Evolutionary conservation across 2,329 filamentous ascomycete genomes (phyloP), one percentile per base, ranked within the genome.

Genomic region (Blastomyces parvus): DNA sequence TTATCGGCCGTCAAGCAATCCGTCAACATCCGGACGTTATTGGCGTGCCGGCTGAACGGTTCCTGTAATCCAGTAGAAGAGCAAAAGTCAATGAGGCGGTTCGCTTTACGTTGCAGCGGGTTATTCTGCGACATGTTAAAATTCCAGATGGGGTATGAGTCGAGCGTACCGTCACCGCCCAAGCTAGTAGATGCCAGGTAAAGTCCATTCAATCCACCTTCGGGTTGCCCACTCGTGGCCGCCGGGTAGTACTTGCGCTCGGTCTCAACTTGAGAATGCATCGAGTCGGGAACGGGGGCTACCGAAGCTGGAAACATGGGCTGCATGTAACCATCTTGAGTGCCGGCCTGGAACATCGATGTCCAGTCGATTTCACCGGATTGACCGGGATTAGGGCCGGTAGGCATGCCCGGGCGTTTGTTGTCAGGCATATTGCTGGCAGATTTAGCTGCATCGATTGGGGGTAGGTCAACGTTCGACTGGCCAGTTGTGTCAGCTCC

Each of bases 261-360:
- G 74, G 81, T 84, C 81, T 78, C 77, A 65, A 82, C 84, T 78
- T 86, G 87, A 78, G 79, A 80, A 82, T 87, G 88, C 81, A 83
- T 84, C 80, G 80, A 82, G 80, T 84, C 88, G 82, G 86, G 86
- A 77, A 81, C 85, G 79, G 86, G 83, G 76, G 83, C 82, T 82
- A 83, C 80, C 81, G 87, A 87, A 82, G 86, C 74, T 75, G 81
- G 79, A 78, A 84, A 86, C 74, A 82, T 81, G 74, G 79, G 79
- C 78, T 81, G 83, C 80, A 84, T 83, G 78, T 84, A 86, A 76
- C 82, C 80, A 77, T 85, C 80, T 77, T 87, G 84, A 79, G 84
- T 82, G 83, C 86, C 86, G 80, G 86, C 77, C 80, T 87, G 87
- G 80, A 90, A 90, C 85, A 91, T 88, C 74, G 88, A 84, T 72